Conservation (phyloP, 2,329 filamentous ascomycete species). For the Pestalotiopsis sp. region DNA sequence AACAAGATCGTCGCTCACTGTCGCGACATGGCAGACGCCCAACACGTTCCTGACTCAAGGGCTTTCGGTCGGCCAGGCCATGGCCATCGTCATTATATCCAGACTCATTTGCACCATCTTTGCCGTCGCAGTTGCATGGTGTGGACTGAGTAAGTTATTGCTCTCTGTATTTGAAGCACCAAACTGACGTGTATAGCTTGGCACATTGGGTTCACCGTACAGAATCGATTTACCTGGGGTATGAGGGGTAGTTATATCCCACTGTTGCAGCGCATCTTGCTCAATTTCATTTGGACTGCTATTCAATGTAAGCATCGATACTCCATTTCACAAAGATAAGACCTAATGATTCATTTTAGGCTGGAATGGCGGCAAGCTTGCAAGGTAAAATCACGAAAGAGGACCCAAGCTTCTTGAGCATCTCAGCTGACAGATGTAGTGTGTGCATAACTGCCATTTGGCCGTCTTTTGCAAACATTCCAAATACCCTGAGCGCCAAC, state of each 20-base stretch:
- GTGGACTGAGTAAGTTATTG: constrained; percentile 34
- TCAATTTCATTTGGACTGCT: constrained; percentile 52
- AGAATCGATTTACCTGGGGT: constrained; percentile 51
- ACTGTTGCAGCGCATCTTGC: constrained; percentile 43
- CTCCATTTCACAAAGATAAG: neutral
- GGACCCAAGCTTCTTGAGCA: neutral
- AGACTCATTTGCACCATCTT: constrained; percentile 43
- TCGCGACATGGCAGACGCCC: constrained; percentile 47
- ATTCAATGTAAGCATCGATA: constrained; percentile 35
- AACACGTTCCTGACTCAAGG: constrained; percentile 46
- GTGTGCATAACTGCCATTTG: constrained; percentile 46
- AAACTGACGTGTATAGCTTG: constrained; percentile 27
- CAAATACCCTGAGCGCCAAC: constrained; percentile 42
- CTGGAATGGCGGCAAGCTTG: constrained; percentile 34
- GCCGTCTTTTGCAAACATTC: constrained; percentile 44
- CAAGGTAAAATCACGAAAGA: constrained; percentile 13
- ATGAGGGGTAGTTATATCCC: constrained; percentile 50
- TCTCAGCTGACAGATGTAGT: constrained; percentile 22
- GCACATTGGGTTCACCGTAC: constrained; percentile 51
- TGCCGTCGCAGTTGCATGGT: constrained; percentile 45
- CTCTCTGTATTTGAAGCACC: too few species aligned
- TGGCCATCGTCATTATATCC: constrained; percentile 46
- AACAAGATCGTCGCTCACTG: constrained; percentile 30
- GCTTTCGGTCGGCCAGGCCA: constrained; percentile 47
- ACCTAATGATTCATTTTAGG: constrained; percentile 12